phyloP scores from a whole-genome alignment of 257 asterid genomes.

The Catharanthus roseus region DNA sequence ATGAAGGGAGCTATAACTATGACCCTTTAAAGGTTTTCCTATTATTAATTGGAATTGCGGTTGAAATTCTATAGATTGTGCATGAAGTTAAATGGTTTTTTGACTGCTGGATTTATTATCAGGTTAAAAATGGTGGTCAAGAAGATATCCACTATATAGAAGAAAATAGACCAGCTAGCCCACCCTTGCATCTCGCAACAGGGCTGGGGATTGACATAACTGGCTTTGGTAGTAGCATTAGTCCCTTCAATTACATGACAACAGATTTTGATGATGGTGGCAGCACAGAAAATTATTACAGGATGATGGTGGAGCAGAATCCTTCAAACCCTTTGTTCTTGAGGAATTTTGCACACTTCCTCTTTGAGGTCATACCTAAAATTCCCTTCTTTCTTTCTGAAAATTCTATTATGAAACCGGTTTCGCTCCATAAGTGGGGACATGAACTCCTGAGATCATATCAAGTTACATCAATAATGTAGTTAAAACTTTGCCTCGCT shows the following conservation, averaged over 20 bases:
- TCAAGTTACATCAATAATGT: too few relatives aligned
- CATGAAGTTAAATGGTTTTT: not conserved
- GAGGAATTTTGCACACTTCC: slow-evolving; percentile 51
- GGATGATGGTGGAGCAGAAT: slow-evolving; percentile 59
- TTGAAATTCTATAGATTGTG: not conserved
- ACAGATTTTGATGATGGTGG: slow-evolving; percentile 20
- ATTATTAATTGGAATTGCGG: too few relatives aligned
- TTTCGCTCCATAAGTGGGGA: too few relatives aligned
- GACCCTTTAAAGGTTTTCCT: slow-evolving; percentile 33
- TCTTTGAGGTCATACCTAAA: slow-evolving; percentile 47
- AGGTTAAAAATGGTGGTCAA: slow-evolving; percentile 35
- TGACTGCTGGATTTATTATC: slow-evolving; percentile 10
- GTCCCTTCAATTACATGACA: slow-evolving; percentile 12
- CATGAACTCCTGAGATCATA: too few relatives aligned
- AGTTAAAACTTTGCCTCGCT: too few relatives aligned
- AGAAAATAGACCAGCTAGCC: slow-evolving; percentile 50
- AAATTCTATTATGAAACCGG: too few relatives aligned
- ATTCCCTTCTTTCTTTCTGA: too few relatives aligned
- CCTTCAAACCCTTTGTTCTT: slow-evolving; percentile 49
- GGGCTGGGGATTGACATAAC: slow-evolving; percentile 52
- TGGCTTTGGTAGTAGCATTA: slow-evolving; percentile 21
- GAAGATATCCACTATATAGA: slow-evolving; percentile 26
- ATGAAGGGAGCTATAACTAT: slow-evolving; percentile 27
- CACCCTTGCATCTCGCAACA: slow-evolving; percentile 70
- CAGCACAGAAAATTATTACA: slow-evolving; percentile 41